Conservation (phyloP, 805 yeast species). For the Scheffersomyces coipomensis region DNA sequence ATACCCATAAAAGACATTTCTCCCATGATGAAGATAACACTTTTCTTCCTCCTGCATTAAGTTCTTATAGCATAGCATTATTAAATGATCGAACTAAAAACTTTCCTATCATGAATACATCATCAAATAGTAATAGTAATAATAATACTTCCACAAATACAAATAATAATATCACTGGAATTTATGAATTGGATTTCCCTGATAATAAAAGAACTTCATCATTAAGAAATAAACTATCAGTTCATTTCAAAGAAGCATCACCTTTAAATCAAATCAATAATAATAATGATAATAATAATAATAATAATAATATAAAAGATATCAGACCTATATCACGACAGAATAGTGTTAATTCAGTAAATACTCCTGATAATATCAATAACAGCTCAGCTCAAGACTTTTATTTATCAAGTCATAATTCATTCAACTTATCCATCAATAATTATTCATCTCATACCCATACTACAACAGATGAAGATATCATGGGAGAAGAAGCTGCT, state of each 20-base stretch:
- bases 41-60: constrained; percentile 58
- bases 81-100: constrained; percentile 31
- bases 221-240: constrained; percentile 30
- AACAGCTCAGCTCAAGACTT: constrained; percentile 3
- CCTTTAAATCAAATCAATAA: neutral
- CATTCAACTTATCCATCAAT: constrained; percentile 11
- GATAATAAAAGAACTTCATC: constrained; percentile 14
- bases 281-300: neutral
- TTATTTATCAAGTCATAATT: constrained; percentile 5
- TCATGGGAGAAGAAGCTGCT: neutral
- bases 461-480: constrained; percentile 1
- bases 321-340: neutral
- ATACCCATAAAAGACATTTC: constrained; percentile 10
- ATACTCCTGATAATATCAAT: constrained; percentile 1
- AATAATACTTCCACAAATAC: constrained; percentile 3
- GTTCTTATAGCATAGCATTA: constrained; percentile 56
- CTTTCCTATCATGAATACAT: constrained; percentile 1
- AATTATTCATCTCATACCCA: constrained; percentile 8
- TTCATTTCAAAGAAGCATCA: constrained; percentile 24
- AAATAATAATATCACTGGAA: constrained; percentile 20
- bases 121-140: constrained; percentile 5
- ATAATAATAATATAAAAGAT: constrained; percentile 4
- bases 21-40: constrained; percentile 46
- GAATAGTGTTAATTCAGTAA: neutral
- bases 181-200: constrained; percentile 32